These are phyloP conservation scores for Fusarium protoensiforme DNA, from an alignment of 2,329 filamentous ascomycete species.

Conservation along the genomic window DNA sequence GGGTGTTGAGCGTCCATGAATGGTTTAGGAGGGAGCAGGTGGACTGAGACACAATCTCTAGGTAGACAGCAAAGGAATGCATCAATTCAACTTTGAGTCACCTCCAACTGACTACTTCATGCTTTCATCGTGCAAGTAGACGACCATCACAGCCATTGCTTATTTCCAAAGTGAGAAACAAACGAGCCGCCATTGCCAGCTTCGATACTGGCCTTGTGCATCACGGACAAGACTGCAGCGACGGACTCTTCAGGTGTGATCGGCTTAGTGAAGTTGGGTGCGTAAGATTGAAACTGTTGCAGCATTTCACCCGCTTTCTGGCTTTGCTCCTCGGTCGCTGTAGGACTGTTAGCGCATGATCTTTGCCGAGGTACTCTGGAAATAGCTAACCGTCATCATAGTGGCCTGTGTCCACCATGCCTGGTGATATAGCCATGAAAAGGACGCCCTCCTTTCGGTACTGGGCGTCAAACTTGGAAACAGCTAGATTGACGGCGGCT, in stretches of 20 bases:
- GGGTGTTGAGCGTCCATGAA: neutral
- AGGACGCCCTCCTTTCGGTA: conserved; percentile 62
- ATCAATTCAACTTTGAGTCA: neutral
- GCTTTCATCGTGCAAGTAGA: neutral
- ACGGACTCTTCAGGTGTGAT: conserved; percentile 51
- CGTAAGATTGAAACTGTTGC: conserved; percentile 48
- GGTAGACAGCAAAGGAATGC: neutral
- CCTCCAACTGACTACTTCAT: neutral
- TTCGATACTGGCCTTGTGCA: conserved; percentile 49
- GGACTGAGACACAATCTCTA: neutral
- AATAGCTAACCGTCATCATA: conserved; percentile 37
- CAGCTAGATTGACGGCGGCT: conserved; percentile 62
- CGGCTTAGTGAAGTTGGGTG: conserved; percentile 52
- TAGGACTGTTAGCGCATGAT: neutral
- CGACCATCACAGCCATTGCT: conserved; percentile 57
- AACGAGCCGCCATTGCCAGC: conserved; percentile 61
- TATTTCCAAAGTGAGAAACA: conserved; percentile 64
- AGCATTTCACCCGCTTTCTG: conserved; percentile 37
- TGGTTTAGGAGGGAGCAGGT: too few relatives aligned
- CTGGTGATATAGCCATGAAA: conserved; percentile 63
- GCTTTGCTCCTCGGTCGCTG: conserved; percentile 43
- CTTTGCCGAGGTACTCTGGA: neutral
- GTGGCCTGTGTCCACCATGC: conserved; percentile 58
- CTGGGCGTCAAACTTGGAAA: conserved; percentile 64
- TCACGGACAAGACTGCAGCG: conserved; percentile 47